Conservation (phyloP, 176 grass and related monocot species). For the Stipa capillata region DNA sequence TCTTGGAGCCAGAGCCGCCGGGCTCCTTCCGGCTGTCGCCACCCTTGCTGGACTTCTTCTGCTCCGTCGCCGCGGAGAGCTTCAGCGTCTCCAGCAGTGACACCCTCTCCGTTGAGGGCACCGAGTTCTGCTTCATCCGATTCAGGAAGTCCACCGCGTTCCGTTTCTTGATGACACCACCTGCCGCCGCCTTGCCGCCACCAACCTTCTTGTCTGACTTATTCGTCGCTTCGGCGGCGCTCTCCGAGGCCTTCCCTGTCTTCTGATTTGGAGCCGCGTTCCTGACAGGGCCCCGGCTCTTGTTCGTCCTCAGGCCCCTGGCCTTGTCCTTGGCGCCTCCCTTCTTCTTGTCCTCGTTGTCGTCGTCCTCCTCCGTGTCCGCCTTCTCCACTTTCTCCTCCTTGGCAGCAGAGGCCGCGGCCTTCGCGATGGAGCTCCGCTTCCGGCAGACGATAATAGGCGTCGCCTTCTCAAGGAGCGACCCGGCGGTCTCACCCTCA, state of each 20-base stretch:
- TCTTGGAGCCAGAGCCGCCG: slow-evolving; percentile 33
- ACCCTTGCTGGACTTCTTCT: slow-evolving; percentile 49
- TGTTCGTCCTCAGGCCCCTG: slow-evolving; percentile 47
- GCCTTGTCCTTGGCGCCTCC: slow-evolving; percentile 24
- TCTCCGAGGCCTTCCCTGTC: slow-evolving; percentile 12
- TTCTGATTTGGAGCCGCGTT: slow-evolving; percentile 30
- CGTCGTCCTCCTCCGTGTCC: slow-evolving; percentile 19
- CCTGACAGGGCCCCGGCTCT: slow-evolving; percentile 28
- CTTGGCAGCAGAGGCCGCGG: not conserved
- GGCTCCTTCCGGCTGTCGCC: slow-evolving; percentile 39
- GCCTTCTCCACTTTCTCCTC: slow-evolving; percentile 30
- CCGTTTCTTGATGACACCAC: slow-evolving; percentile 43
- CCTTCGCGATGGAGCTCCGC: slow-evolving; percentile 62
- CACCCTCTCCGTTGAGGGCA: slow-evolving; percentile 31
- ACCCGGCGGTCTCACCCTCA: slow-evolving; percentile 38
- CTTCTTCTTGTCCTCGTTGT: slow-evolving; percentile 14
- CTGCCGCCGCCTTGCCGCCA: not conserved
- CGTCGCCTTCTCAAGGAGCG: slow-evolving; percentile 48
- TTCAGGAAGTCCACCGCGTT: slow-evolving; percentile 74
- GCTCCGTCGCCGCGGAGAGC: slow-evolving; percentile 39
- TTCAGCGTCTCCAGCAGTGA: slow-evolving; percentile 49
- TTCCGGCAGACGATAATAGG: slow-evolving; percentile 74
- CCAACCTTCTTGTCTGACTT: slow-evolving; percentile 49
- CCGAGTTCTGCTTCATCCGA: slow-evolving; percentile 57
- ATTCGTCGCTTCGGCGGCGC: not conserved